Conservation (phyloP, 2,329 filamentous ascomycete species). For the Fusarium sp. region DNA sequence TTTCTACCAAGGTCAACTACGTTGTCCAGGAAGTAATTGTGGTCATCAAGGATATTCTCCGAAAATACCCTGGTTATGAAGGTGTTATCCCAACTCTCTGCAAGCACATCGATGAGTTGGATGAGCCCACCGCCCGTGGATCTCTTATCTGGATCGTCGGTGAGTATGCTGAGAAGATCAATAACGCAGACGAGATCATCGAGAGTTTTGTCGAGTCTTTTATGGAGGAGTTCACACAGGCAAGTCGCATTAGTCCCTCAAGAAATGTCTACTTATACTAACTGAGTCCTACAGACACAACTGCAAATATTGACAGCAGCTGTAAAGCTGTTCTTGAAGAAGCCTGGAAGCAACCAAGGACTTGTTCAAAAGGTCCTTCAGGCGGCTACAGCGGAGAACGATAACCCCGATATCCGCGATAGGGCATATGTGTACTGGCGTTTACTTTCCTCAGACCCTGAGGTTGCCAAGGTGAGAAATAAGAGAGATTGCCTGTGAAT, state of each 20-base stretch:
- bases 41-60: conserved; percentile 98
- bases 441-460: conserved; percentile 88
- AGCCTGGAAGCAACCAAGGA: conserved; percentile 89
- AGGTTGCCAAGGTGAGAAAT: conserved; percentile 80
- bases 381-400: conserved; percentile 90
- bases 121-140: conserved; percentile 90
- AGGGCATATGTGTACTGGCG: conserved; percentile 99
- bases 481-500: neutral
- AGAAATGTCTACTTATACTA: neutral
- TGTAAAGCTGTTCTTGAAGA: conserved; percentile 97
- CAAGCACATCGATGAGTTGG: conserved; percentile 95
- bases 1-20: conserved; percentile 98
- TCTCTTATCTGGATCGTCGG: conserved; percentile 99
- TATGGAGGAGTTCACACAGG: conserved; percentile 95
- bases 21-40: conserved; percentile 98
- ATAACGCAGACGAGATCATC: conserved; percentile 95
- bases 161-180: conserved; percentile 99
- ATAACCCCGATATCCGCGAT: conserved; percentile 97
- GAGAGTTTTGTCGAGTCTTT: conserved; percentile 92
- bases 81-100: conserved; percentile 97
- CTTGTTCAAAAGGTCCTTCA: conserved; percentile 96
- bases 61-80: conserved; percentile 97
- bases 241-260: conserved; percentile 52
- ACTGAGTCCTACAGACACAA: conserved; percentile 75
- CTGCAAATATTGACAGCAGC: conserved; percentile 96